Evolutionary conservation across 2,329 filamentous ascomycete genomes (phyloP).

Genomic region (Exserohilum turcica): DNA sequence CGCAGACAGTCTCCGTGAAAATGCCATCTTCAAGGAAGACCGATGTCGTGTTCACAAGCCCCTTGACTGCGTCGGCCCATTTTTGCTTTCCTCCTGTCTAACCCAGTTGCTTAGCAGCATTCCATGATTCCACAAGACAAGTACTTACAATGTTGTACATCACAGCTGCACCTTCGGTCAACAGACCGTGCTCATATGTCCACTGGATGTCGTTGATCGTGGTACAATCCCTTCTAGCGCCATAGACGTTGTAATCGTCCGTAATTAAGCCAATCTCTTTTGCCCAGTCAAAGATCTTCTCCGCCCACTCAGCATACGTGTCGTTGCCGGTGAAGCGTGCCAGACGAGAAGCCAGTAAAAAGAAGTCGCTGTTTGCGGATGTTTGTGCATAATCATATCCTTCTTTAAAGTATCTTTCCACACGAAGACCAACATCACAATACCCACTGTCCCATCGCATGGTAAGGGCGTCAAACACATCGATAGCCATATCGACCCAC

Average conservation of each 20-base stretch:
- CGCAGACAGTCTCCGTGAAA: slow-evolving; percentile 72
- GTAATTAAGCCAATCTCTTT: slow-evolving; percentile 54
- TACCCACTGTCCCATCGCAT: slow-evolving; percentile 65
- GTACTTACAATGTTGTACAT: slow-evolving; percentile 53
- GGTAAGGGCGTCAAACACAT: slow-evolving; percentile 73
- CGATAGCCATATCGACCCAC: slow-evolving; percentile 69
- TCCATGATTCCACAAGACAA: background rate
- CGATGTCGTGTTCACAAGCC: slow-evolving; percentile 37
- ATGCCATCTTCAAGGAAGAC: slow-evolving; percentile 56
- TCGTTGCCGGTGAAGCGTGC: slow-evolving; percentile 69
- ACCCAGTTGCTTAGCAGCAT: background rate
- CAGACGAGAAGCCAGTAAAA: slow-evolving; percentile 76
- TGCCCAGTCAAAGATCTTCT: slow-evolving; percentile 64
- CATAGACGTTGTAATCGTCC: slow-evolving; percentile 57
- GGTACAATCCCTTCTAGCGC: slow-evolving; percentile 55
- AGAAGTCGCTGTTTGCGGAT: slow-evolving; percentile 76
- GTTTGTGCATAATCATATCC: slow-evolving; percentile 81
- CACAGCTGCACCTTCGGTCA: slow-evolving; percentile 58
- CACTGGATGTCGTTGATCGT: slow-evolving; percentile 56
- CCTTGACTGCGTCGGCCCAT: slow-evolving; percentile 29
- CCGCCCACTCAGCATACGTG: slow-evolving; percentile 63
- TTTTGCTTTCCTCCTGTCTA: slow-evolving; percentile 32
- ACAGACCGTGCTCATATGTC: slow-evolving; percentile 57
- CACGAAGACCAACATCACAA: slow-evolving; percentile 69
- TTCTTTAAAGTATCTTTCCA: slow-evolving; percentile 80